Percentiles rank a stretch among this genome's conserved stretches.
Evolutionary conservation across 2,329 filamentous ascomycete species (phyloP).

Genomic region (Sporothrix euskadiensis): DNA sequence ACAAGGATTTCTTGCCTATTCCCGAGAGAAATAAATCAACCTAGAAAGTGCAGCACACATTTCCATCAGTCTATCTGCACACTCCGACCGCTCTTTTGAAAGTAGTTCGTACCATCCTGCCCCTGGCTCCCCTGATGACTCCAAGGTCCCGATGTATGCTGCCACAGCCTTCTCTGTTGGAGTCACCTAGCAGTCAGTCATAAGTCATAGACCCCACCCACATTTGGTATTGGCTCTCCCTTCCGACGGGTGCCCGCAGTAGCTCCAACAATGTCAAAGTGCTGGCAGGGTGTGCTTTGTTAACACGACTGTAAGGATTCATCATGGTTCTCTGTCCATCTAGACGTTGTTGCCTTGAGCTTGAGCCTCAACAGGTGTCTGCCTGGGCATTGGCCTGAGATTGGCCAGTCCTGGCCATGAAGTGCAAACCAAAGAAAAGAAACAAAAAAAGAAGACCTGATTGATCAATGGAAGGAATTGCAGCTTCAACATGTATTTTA

Average conservation of each 20-base stretch:
- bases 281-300: neutral
- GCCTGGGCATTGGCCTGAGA: slow-evolving; percentile 13
- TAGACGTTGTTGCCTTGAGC: slow-evolving; percentile 21
- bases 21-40: neutral
- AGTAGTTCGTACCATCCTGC: neutral
- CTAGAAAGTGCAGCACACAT: neutral
- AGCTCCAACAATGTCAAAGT: neutral
- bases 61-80: neutral
- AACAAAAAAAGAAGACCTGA: neutral
- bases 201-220: neutral
- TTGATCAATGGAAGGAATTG: neutral
- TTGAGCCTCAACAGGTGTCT: slow-evolving; percentile 21
- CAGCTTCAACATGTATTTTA: neutral
- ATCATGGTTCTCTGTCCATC: neutral
- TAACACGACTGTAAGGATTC: neutral
- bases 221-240: neutral
- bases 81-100: neutral
- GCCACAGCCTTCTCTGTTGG: neutral
- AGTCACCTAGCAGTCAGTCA: neutral
- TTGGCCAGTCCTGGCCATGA: neutral
- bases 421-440: neutral
- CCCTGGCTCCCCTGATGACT: slow-evolving; percentile 10
- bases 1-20: neutral
- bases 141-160: neutral
- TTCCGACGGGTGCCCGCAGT: neutral